Evolutionary conservation across 1,139 yeast species (phyloP).

Genomic region (Spathaspora sp.): DNA sequence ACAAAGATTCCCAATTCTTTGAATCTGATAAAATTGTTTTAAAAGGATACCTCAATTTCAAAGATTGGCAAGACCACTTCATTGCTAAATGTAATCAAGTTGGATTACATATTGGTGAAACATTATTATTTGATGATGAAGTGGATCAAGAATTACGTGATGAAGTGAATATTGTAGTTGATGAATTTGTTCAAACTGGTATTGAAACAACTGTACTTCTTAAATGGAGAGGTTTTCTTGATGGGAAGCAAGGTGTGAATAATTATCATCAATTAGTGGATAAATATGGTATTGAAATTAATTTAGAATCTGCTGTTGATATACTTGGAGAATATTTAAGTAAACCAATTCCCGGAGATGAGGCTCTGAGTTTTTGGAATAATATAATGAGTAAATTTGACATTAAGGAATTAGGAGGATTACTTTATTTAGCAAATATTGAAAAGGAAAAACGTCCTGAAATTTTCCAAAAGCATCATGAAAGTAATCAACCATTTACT

Average conservation of each 20-base stretch:
- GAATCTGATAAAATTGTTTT: slow-evolving; percentile 1
- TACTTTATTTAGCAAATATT: slow-evolving; percentile 1
- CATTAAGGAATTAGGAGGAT: slow-evolving; percentile 3
- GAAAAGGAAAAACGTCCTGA: background rate
- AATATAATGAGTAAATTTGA: slow-evolving; percentile 4
- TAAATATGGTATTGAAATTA: slow-evolving; percentile 5
- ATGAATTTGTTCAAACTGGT: slow-evolving; percentile 4
- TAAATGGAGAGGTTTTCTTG: background rate
- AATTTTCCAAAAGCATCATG: slow-evolving; percentile 1
- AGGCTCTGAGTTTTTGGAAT: slow-evolving; percentile 3
- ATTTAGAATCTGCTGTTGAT: slow-evolving; percentile 3
- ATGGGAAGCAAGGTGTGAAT: background rate
- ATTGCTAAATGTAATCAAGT: slow-evolving; percentile 1
- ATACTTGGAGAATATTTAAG: slow-evolving; percentile 3
- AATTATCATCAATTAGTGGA: slow-evolving; percentile 3
- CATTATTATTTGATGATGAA: background rate
- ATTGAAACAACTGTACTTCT: slow-evolving; percentile 2
- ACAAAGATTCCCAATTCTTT: background rate
- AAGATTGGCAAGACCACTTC: slow-evolving; percentile 4
- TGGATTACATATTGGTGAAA: slow-evolving; percentile 1
- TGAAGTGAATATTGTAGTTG: background rate
- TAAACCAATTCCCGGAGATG: slow-evolving; percentile 2
- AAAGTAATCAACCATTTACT: background rate
- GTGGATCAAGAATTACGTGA: slow-evolving; percentile 3
- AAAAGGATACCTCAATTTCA: slow-evolving; percentile 4